phyloP scores from a whole-genome alignment of 192 early-diverging fungal genomes.

The Backusella psychrophila region DNA sequence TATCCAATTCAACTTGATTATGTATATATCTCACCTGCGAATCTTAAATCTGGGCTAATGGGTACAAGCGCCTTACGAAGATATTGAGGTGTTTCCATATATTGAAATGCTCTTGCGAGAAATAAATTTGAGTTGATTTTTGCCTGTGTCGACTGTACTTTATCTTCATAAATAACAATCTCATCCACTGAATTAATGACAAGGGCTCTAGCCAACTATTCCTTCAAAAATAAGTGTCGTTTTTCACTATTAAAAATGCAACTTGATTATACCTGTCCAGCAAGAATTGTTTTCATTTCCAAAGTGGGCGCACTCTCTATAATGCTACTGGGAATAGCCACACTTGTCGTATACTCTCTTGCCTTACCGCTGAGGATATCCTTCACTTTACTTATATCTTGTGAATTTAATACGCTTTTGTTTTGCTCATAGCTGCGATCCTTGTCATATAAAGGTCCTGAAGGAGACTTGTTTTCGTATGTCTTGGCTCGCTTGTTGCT shows the following conservation, averaged over 20 bases:
- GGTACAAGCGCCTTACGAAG: slow-evolving; percentile 66
- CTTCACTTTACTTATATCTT: slow-evolving; percentile 1
- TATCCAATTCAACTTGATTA: background rate
- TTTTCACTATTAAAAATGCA: background rate
- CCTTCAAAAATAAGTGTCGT: background rate
- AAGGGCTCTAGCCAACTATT: slow-evolving; percentile 55
- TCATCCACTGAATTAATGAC: slow-evolving; percentile 66
- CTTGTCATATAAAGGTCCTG: slow-evolving; percentile 42
- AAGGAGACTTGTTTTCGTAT: slow-evolving; percentile 39
- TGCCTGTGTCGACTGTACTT: slow-evolving; percentile 35
- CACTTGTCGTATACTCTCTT: slow-evolving; percentile 57
- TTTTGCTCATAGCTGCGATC: slow-evolving; percentile 14
- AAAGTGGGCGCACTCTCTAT: slow-evolving; percentile 58
- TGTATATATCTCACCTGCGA: slow-evolving; percentile 37
- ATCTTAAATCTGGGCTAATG: slow-evolving; percentile 62
- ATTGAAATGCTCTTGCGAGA: slow-evolving; percentile 63
- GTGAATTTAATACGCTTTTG: slow-evolving; percentile 13
- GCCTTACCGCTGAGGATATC: slow-evolving; percentile 4
- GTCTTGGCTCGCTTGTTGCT: slow-evolving; percentile 23
- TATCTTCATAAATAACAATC: slow-evolving; percentile 59
- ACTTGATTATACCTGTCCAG: slow-evolving; percentile 53
- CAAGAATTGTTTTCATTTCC: slow-evolving; percentile 69
- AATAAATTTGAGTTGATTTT: slow-evolving; percentile 53
- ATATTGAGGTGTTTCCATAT: slow-evolving; percentile 69
- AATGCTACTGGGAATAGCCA: slow-evolving; percentile 66